Base-by-base conservation (phyloP, 257 asterid genomes). In the Petunia axillaris region DNA sequence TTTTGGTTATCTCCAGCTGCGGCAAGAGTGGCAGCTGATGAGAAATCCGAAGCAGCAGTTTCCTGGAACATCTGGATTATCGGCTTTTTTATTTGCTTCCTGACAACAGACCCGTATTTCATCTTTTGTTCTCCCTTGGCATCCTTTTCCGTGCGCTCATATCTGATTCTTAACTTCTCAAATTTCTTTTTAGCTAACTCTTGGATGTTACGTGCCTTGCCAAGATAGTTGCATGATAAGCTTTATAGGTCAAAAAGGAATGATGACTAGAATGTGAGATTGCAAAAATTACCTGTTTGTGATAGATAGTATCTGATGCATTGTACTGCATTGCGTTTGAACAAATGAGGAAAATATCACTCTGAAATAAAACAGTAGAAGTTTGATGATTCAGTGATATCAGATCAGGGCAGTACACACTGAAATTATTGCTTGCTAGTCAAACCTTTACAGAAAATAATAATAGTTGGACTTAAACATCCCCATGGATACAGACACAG, bases 281-380 rank as follows among this genome's bases (percentile, higher is more conserved):
- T 50, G 36, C 16, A 64, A 59, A 64, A 39, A 41, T 60, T 89
- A 94, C 99, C 93, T 96, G 99, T 86, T 91, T 94, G 85, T 93
- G 40, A 82, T 94, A 96, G 86, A 96, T 76, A 65, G 99, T 93
- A 86, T 91, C 97, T 1, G 99, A 90, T 44, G 93, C 88, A 89
- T 96, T 96, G 86, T 96, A 96, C 83, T 89, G 93, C 99, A 96
- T 96, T 59, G 99, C 98, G 4, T 96, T 96, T 65, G 97, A 88
- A 83, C 99, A 93, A 83, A 96, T 91, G 81, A 93, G 93, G 82
- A 85, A 93, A 76, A 96, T 85, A 83, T 96, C 99, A 84, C 91
- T 86, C 99, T 96, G 97, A 85, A 86, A 84, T 25, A 46, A 16
- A 73, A 82, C 76, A 78, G 67, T 80, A 54, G 8, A 60, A 71